Base-by-base conservation (phyloP, 2,329 filamentous ascomycete genomes). In the Monilinia vaccinii-corymbosi region DNA sequence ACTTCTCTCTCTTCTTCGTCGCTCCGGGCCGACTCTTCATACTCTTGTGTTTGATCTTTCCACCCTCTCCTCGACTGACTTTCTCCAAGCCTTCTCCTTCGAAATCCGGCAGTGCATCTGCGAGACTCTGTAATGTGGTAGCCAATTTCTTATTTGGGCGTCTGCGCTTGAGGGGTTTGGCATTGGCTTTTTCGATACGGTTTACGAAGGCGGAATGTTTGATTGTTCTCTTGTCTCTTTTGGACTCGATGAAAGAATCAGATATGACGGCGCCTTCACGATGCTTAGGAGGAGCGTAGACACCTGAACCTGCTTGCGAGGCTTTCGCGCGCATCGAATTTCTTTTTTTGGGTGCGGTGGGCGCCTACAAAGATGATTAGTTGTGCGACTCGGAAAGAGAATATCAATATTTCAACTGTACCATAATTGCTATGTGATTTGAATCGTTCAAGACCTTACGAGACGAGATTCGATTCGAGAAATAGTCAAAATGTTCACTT, bases 161-260 rank as follows among this genome's bases (percentile, higher is more conserved):
- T 65, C 88, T 79, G 9, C 85, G 81, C 72, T 87, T 86, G n/a
- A 79, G 76, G 10, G 79, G 73, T 70, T 80, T 84, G 58, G 73
- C 72, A 57, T 73, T 68, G 61, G 76, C 75, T 66, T 91, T 90
- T 65, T 85, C 77, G 68, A 96, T 88, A 64, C 86, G 88, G 23
- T 84, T 86, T 32, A 96, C 78, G 65, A 97, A 91, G 16, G 85
- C 76, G 0, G 88, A 87, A 78, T 90, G 90, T 71, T 91, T 92
- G 68, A 95, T 89, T 38, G 80, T 77, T 28, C 87, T 88, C 77
- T 93, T 96, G 77, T 95, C 89, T 71, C 83, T 86, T 75, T 97
- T 97, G 64, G 81, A 85, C 58, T 84, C 81, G 62, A 84, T 77
- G 74, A 93, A 92, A 62, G 72, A 64, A 71, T 84, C 80, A 49